Base-by-base conservation (phyloP, 805 yeast species). In the Sugiyamaella chiloensis region DNA sequence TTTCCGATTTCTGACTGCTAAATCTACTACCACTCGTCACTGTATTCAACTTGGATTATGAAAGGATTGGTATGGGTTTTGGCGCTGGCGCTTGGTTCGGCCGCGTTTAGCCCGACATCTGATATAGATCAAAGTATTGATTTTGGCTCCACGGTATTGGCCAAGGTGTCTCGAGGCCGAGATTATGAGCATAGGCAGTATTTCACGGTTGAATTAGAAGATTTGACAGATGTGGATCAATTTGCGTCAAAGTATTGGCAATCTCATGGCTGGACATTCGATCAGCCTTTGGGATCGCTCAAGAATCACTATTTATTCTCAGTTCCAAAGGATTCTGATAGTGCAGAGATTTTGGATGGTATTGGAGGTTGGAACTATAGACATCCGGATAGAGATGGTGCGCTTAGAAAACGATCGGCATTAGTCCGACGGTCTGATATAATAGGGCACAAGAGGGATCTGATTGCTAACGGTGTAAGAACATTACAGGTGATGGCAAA, bases 241-340 rank as follows among this genome's bases (percentile, higher is more conserved):
- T 52, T 47, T 32, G 50, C 44, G 12, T 19, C 21, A 11, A 24
- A 35, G 36, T 39, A 39, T 40, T 26, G 40, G 7, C 35, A 24
- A 5, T 24, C 34, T 24, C 39, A 57, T 11, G 61, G 61, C 12
- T 75, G 83, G 76, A 57, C 55, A 5, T 86, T 68, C 58, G 95
- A 87, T 61, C 87, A 85, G 61, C 75, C 70, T 20, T 78, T 80
- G 2, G 72, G 82, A 30, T 85, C 83, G 0, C 61, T 81, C 19
- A 80, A 76, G 19, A 71, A 80, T 51, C 83, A 81, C 61, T 80
- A 76, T 61, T 84, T 87, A 11, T 84, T 87, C 57, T 84, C 91
- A 6, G 61, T 77, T 2, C 47, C 23, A 53, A 63, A 26, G 76
- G 47, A 40, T n/a, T 26, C 19, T 11, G 45, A 24, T 14, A 16